Percentiles rank a stretch among this genome's conserved stretches.
Evolutionary conservation across 495 filamentous ascomycete species (phyloP).

Genomic region (Penicillium canariense): DNA sequence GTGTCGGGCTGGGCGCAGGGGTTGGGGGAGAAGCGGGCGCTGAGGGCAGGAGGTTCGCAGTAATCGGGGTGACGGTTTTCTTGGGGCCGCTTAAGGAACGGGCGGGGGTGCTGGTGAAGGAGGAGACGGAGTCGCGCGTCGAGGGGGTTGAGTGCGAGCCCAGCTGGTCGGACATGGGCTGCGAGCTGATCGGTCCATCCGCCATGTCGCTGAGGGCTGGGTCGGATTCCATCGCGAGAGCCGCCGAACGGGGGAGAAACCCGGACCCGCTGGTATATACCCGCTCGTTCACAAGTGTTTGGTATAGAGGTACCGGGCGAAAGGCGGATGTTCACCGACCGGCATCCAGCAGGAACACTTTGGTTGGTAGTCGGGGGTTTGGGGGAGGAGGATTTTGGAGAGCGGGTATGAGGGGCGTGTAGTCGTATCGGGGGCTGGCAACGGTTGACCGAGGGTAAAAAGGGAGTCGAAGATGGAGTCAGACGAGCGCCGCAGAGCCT

Average conservation of each 20-base stretch:
- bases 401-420: conserved; percentile 4
- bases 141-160: conserved; percentile 29
- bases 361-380: background rate
- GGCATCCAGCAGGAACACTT: background rate
- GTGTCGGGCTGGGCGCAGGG: conserved; percentile 65
- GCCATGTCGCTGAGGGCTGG: conserved; percentile 31
- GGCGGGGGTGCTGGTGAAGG: conserved; percentile 41
- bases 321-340: background rate
- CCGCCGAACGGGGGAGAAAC: conserved; percentile 6
- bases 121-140: conserved; percentile 34
- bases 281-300: background rate
- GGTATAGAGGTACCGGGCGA: background rate
- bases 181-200: conserved; percentile 31
- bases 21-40: conserved; percentile 68
- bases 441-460: conserved; percentile 20
- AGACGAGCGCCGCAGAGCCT: background rate
- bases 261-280: background rate
- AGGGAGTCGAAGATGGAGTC: conserved; percentile 8
- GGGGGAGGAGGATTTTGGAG: background rate
- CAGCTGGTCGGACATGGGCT: conserved; percentile 32
- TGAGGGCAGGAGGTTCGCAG: conserved; percentile 61
- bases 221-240: conserved; percentile 31
- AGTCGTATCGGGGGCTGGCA: conserved; percentile 10
- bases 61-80: conserved; percentile 50
- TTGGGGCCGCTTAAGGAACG: conserved; percentile 52